Evolutionary conservation across 2,329 filamentous ascomycete species (phyloP).

Genomic region (Hypoxylon sp.): DNA sequence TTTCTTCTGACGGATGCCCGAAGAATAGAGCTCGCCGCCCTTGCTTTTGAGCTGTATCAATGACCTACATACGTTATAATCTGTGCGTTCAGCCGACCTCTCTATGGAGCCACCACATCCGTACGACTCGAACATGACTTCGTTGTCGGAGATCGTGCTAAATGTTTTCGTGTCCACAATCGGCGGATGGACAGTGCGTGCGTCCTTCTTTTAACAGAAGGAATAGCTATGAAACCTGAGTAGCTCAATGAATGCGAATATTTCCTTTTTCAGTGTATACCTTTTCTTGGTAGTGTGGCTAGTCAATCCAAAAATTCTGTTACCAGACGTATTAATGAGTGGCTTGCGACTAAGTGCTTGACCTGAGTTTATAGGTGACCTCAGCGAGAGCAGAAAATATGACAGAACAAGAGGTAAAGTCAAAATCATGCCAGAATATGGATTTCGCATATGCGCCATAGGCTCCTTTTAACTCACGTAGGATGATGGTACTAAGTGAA

Average conservation of each 20-base stretch:
- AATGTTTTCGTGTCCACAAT: conserved; percentile 19
- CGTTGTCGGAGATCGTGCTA: conserved; percentile 6
- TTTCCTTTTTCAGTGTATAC: conserved; percentile 20
- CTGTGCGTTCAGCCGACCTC: conserved; percentile 20
- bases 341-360: not conserved
- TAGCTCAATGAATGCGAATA: conserved; percentile 32
- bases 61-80: conserved; percentile 39
- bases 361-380: not conserved
- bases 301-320: not conserved
- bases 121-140: not conserved
- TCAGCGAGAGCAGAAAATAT: not conserved
- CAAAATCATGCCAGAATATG: not conserved
- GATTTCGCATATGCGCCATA: not conserved
- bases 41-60: conserved; percentile 45
- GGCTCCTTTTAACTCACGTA: not conserved
- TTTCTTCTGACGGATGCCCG: conserved; percentile 37
- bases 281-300: not conserved
- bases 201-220: conserved; percentile 13
- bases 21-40: conserved; percentile 35
- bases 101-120: conserved; percentile 16
- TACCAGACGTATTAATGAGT: not conserved
- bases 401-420: not conserved
- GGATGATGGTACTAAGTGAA: not conserved
- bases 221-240: conserved; percentile 27
- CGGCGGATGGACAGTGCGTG: conserved; percentile 15